These are phyloP conservation scores for Podaxis pistillaris DNA, from an alignment of 768 basidiomycete genomes.

Conservation along the genomic window DNA sequence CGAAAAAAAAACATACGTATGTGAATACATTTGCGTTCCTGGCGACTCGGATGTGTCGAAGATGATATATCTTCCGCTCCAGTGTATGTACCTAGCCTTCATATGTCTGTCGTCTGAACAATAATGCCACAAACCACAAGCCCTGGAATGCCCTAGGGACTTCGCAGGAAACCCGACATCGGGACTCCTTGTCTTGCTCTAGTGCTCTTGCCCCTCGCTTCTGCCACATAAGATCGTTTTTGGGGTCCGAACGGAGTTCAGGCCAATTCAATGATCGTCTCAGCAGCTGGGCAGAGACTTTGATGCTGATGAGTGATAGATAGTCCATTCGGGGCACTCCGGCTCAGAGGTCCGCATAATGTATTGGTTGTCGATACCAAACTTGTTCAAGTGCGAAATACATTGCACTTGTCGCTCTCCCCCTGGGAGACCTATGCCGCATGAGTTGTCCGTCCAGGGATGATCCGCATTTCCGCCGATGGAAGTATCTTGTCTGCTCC, in stretches of 20 bases:
- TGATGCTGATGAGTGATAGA: background rate
- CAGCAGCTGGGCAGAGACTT: background rate
- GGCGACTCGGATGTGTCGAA: background rate
- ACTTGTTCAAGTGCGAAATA: background rate
- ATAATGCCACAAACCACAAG: background rate
- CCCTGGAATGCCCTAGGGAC: background rate
- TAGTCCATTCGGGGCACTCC: background rate
- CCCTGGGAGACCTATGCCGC: background rate
- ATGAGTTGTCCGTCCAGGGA: background rate
- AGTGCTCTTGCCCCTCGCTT: background rate
- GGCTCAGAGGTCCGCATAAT: background rate
- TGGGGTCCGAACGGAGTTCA: background rate
- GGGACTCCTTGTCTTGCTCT: background rate
- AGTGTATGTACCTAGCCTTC: background rate
- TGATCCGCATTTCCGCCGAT: conserved; percentile 1
- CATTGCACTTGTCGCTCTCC: background rate
- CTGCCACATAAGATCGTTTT: background rate
- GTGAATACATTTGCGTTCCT: background rate
- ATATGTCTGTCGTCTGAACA: background rate
- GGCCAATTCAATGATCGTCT: background rate
- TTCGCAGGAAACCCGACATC: background rate
- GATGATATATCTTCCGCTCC: background rate
- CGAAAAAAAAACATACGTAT: background rate
- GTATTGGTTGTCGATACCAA: background rate
- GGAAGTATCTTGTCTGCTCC: background rate